phyloP scores from a whole-genome alignment of 768 basidiomycete species.

The Tulasnella calospora region DNA sequence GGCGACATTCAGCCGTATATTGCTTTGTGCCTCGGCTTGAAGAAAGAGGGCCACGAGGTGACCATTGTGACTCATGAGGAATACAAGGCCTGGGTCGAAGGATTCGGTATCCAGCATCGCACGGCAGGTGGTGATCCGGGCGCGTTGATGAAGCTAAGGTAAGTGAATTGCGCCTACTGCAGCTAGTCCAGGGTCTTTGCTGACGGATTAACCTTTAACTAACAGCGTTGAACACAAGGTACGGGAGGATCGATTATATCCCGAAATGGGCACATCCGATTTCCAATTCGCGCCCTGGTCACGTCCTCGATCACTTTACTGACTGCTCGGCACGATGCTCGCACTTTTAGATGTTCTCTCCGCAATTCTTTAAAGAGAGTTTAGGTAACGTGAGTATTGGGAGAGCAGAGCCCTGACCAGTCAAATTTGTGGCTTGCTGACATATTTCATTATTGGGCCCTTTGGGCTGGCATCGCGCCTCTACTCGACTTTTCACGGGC shows the following conservation, averaged over 20 bases:
- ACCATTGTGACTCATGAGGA: slow-evolving; percentile 49
- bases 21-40: slow-evolving; percentile 42
- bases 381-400: slow-evolving; percentile 45
- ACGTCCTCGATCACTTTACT: neutral
- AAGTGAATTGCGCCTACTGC: neutral
- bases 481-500: neutral
- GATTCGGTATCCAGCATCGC: slow-evolving; percentile 56
- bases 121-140: slow-evolving; percentile 66
- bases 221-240: slow-evolving; percentile 38
- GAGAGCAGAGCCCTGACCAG: neutral
- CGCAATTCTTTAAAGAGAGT: slow-evolving; percentile 63
- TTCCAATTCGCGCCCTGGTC: neutral
- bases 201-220: neutral
- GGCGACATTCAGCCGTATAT: slow-evolving; percentile 52
- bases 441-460: neutral
- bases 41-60: slow-evolving; percentile 44
- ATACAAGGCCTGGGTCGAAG: slow-evolving; percentile 51
- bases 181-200: neutral
- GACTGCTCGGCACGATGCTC: slow-evolving; percentile 4
- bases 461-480: neutral
- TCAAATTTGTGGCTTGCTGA: slow-evolving; percentile 1
- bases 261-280: neutral
- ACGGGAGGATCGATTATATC: neutral
- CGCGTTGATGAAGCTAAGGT: slow-evolving; percentile 57
- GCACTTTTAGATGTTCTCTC: slow-evolving; percentile 57